Conservation (phyloP, 768 basidiomycete genomes). For the Suillus clintonianus region DNA sequence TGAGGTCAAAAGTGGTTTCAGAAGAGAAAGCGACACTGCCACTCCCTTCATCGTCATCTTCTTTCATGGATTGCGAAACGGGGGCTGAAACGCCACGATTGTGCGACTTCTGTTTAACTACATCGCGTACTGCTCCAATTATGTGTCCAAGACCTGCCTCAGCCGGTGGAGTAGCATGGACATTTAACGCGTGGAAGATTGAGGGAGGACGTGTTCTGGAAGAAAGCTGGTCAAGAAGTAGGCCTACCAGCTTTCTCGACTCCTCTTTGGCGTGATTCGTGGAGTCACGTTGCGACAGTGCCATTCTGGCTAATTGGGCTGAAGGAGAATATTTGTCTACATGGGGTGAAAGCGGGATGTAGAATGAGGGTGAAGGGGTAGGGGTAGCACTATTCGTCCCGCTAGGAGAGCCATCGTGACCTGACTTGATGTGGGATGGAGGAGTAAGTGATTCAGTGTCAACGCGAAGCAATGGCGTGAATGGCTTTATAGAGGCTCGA, state of each 20-base stretch:
- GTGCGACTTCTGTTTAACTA: conserved; percentile 37
- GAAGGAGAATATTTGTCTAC: conserved; percentile 26
- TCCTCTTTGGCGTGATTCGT: conserved; percentile 50
- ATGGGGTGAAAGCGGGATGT: conserved; percentile 26
- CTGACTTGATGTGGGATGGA: neutral
- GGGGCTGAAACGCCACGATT: conserved; percentile 10
- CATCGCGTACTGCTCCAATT: conserved; percentile 46
- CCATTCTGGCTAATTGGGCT: conserved; percentile 16
- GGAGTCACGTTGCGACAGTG: conserved; percentile 29
- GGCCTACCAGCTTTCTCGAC: conserved; percentile 67
- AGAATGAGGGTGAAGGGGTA: conserved; percentile 28
- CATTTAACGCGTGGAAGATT: conserved; percentile 45
- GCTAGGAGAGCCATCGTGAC: neutral
- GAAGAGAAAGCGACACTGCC: conserved; percentile 53
- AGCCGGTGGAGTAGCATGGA: conserved; percentile 21
- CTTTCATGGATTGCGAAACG: conserved; percentile 9
- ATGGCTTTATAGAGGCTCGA: conserved; percentile 3
- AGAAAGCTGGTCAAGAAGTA: conserved; percentile 65
- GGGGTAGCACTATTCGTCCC: conserved; percentile 6
- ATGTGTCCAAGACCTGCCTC: conserved; percentile 43
- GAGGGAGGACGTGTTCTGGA: conserved; percentile 55
- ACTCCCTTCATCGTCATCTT: conserved; percentile 39
- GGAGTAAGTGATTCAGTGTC: conserved; percentile 9
- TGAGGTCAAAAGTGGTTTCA: conserved; percentile 63
- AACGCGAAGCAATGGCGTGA: conserved; percentile 10